Evolutionary conservation across 1,284 basidiomycete species (phyloP).

Genomic region (Trichosporon ovoides): DNA sequence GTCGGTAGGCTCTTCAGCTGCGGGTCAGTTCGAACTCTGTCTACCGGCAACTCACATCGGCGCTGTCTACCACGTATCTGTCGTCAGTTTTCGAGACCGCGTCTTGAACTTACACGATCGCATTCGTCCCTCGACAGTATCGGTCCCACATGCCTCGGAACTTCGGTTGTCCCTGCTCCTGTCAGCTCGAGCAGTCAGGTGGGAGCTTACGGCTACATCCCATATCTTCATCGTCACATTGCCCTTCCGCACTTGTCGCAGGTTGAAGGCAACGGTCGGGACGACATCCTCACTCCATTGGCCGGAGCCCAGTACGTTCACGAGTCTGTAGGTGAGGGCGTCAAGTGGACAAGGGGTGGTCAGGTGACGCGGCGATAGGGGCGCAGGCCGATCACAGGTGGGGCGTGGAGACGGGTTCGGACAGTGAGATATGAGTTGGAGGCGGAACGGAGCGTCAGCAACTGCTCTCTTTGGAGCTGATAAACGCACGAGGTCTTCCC

Average conservation of each 20-base stretch:
- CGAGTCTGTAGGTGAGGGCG: conserved; percentile 50
- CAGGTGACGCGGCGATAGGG: too few relatives aligned
- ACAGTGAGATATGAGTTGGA: conserved; percentile 11
- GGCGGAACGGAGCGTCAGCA: too few relatives aligned
- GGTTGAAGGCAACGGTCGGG: conserved; percentile 86
- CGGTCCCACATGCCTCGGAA: conserved; percentile 81
- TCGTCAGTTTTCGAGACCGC: conserved; percentile 15
- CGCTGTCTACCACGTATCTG: conserved; percentile 87
- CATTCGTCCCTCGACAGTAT: conserved; percentile 90
- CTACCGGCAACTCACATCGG: conserved; percentile 59
- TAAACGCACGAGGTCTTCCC: conserved; percentile 73
- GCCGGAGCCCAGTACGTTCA: conserved; percentile 80
- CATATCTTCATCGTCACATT: conserved; percentile 90
- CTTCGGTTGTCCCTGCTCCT: conserved; percentile 73
- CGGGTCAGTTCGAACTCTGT: not conserved
- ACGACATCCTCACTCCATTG: conserved; percentile 94
- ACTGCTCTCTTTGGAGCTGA: too few relatives aligned
- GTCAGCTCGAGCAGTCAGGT: not conserved
- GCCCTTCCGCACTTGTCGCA: conserved; percentile 65
- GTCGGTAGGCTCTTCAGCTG: conserved; percentile 77
- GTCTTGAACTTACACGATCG: conserved; percentile 77
- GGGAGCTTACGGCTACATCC: conserved; percentile 68
- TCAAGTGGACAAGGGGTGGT: too few relatives aligned
- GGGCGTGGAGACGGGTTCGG: too few relatives aligned
- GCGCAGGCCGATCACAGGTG: too few relatives aligned